These are phyloP conservation scores for Annulohypoxylon moriforme DNA, from an alignment of 495 filamentous ascomycete genomes.

Conservation along the genomic window DNA sequence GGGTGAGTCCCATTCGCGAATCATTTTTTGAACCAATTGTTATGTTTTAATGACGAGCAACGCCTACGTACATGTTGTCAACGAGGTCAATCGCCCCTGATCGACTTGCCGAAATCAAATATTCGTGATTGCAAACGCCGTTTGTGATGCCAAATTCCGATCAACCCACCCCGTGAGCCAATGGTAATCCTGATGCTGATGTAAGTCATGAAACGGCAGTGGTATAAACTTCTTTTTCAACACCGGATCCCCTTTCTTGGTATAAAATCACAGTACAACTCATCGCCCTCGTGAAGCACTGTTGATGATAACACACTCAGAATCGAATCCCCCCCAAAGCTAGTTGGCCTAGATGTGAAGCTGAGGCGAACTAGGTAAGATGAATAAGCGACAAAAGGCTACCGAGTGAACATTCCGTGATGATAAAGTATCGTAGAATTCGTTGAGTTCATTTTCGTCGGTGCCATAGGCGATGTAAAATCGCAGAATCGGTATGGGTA, in stretches of 20 bases:
- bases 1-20: constrained; percentile 43
- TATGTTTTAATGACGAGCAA: constrained; percentile 40
- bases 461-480: constrained; percentile 24
- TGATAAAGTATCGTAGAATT: constrained; percentile 19
- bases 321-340: constrained; percentile 29
- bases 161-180: constrained; percentile 42
- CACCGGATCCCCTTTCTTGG: constrained; percentile 42
- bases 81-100: constrained; percentile 28
- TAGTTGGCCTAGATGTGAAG: constrained; percentile 5
- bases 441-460: constrained; percentile 18
- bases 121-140: constrained; percentile 45
- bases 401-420: constrained; percentile 25
- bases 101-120: constrained; percentile 44
- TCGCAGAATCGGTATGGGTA: constrained; percentile 38
- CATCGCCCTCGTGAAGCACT: constrained; percentile 29
- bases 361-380: constrained; percentile 27
- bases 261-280: constrained; percentile 42
- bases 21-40: constrained; percentile 38
- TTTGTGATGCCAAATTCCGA: constrained; percentile 47
- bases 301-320: constrained; percentile 39
- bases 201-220: constrained; percentile 46
- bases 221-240: constrained; percentile 43
- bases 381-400: constrained; percentile 26
- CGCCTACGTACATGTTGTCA: constrained; percentile 45
- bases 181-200: constrained; percentile 45